Percentiles rank a stretch among this genome's conserved stretches.
Evolutionary conservation across 1,139 yeast species (phyloP).

Genomic region (Nadsonia commutata): DNA sequence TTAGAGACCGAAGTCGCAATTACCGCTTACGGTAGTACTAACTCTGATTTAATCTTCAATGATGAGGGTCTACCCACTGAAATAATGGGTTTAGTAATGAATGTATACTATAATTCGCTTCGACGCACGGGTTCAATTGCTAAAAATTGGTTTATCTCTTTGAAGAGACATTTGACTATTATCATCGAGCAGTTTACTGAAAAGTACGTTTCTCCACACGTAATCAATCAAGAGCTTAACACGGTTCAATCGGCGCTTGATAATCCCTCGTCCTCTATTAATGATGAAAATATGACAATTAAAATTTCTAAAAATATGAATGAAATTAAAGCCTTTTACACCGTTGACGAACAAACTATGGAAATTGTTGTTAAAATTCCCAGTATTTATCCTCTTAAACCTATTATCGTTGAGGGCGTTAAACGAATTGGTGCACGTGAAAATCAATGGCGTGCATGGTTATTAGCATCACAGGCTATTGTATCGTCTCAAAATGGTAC

Average conservation of each 20-base stretch:
- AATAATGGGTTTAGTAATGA: constrained; percentile 23
- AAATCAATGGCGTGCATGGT: constrained; percentile 91
- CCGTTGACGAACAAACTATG: constrained; percentile 78
- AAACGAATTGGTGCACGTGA: constrained; percentile 81
- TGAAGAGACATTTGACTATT: constrained; percentile 40
- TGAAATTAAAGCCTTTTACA: constrained; percentile 60
- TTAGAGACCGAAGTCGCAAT: constrained; percentile 4
- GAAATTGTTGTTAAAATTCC: constrained; percentile 70
- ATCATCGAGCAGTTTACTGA: constrained; percentile 51
- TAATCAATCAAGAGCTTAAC: constrained; percentile 44
- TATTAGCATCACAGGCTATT: constrained; percentile 75
- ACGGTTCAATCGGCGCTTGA: constrained; percentile 29
- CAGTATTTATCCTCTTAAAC: constrained; percentile 54
- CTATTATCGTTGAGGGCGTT: constrained; percentile 62
- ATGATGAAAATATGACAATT: constrained; percentile 36
- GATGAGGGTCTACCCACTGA: constrained; percentile 17
- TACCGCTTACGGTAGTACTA: constrained; percentile 2
- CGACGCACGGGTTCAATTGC: constrained; percentile 50
- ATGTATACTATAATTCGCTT: constrained; percentile 44
- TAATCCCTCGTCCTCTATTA: constrained; percentile 9
- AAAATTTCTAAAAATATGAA: constrained; percentile 47
- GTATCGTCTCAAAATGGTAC: constrained; percentile 63
- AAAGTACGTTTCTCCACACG: constrained; percentile 45
- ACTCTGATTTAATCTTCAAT: constrained; percentile 2
- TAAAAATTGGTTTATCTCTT: constrained; percentile 56